phyloP scores from a whole-genome alignment of 345 rosid genomes.

The Erodium maritimum region DNA sequence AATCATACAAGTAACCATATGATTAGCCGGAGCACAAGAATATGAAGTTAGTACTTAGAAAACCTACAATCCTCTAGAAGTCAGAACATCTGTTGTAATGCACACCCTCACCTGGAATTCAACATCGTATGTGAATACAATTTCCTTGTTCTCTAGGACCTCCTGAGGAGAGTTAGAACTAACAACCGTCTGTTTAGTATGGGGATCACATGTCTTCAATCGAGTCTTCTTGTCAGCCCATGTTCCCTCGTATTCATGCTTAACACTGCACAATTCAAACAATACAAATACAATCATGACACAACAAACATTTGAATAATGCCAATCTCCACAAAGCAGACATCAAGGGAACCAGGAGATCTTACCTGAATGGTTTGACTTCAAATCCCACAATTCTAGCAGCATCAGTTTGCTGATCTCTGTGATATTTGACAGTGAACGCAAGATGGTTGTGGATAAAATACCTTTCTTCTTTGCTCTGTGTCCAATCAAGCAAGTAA shows the following conservation, averaged over 20 bases:
- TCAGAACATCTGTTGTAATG: too few species aligned
- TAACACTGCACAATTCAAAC: slow-evolving; percentile 34
- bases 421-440: slow-evolving; percentile 65
- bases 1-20: not conserved
- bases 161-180: slow-evolving; percentile 84
- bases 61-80: too few species aligned
- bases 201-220: slow-evolving; percentile 71
- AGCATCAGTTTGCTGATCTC: slow-evolving; percentile 42
- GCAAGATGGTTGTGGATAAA: slow-evolving; percentile 76
- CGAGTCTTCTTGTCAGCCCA: slow-evolving; percentile 55
- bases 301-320: not conserved
- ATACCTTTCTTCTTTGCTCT: slow-evolving; percentile 74
- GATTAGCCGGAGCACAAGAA: not conserved
- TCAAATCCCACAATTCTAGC: slow-evolving; percentile 90
- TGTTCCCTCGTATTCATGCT: slow-evolving; percentile 64
- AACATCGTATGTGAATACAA: slow-evolving; percentile 81
- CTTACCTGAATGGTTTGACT: slow-evolving; percentile 80
- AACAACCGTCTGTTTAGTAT: slow-evolving; percentile 58
- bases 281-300: not conserved
- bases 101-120: slow-evolving; percentile 47
- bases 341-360: not conserved
- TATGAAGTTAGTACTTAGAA: too few species aligned
- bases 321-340: not conserved
- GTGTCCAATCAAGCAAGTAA: slow-evolving; percentile 12
- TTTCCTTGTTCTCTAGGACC: slow-evolving; percentile 58